Percentiles rank a stretch among this genome's conserved stretches.
phyloP scores from a whole-genome alignment of 495 filamentous ascomycete genomes.

The Amorphotheca resinae region DNA sequence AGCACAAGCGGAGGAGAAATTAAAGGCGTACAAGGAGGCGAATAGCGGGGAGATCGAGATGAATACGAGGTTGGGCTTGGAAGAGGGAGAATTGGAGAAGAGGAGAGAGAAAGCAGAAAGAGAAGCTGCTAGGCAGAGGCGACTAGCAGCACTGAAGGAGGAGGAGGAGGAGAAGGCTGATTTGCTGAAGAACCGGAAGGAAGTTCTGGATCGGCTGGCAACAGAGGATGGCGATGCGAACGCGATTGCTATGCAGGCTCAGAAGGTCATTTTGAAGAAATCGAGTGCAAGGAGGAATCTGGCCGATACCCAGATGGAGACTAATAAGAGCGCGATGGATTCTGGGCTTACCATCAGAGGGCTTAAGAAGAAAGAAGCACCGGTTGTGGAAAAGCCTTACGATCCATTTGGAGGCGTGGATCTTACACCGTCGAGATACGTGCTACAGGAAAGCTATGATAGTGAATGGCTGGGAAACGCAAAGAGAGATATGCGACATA shows the following conservation, averaged over 20 bases:
- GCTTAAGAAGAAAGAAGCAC: slow-evolving; percentile 50
- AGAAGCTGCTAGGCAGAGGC: slow-evolving; percentile 36
- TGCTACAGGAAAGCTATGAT: slow-evolving; percentile 49
- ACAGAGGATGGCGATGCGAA: slow-evolving; percentile 31
- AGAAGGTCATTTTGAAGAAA: slow-evolving; percentile 60
- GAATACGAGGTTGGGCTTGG: slow-evolving; percentile 50
- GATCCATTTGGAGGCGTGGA: slow-evolving; percentile 76
- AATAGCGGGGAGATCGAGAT: slow-evolving; percentile 63
- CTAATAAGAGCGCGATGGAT: slow-evolving; percentile 17
- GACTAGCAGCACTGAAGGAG: slow-evolving; percentile 35
- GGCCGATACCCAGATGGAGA: slow-evolving; percentile 23
- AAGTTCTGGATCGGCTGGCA: slow-evolving; percentile 38
- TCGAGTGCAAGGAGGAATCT: slow-evolving; percentile 33
- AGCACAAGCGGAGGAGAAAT: slow-evolving; percentile 47
- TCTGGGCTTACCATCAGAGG: slow-evolving; percentile 55
- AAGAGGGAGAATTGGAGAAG: slow-evolving; percentile 48
- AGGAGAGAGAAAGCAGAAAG: slow-evolving; percentile 46
- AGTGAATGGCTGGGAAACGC: slow-evolving; percentile 49
- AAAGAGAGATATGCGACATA: slow-evolving; percentile 43
- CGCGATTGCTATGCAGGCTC: slow-evolving; percentile 38
- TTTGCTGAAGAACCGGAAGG: slow-evolving; percentile 32
- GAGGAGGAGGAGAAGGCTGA: slow-evolving; percentile 38
- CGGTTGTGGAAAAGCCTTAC: slow-evolving; percentile 61
- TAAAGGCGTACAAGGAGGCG: slow-evolving; percentile 53
- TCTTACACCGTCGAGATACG: slow-evolving; percentile 55